phyloP scores from a whole-genome alignment of 164 flowering plant genomes.

The Amborella trichopoda region DNA sequence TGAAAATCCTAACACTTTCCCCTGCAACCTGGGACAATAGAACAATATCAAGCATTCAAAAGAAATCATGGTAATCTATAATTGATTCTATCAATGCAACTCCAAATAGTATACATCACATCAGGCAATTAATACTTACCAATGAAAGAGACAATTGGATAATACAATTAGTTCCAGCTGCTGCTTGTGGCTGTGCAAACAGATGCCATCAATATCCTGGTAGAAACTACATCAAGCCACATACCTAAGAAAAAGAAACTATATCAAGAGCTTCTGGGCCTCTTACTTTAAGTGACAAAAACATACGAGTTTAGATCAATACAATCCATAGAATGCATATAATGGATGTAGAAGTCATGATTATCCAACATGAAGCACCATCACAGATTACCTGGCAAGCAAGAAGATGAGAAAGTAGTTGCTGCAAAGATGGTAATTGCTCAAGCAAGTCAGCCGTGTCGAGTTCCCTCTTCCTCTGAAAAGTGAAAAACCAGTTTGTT shows the following conservation, averaged over 20 bases:
- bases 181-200: slow-evolving; percentile 85
- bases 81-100: background rate
- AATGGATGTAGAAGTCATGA: background rate
- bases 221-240: background rate
- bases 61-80: background rate
- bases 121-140: slow-evolving; percentile 31
- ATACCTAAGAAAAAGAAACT: too few relatives aligned
- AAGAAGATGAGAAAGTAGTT: slow-evolving; percentile 73
- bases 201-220: background rate
- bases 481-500: too few relatives aligned
- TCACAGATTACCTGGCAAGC: slow-evolving; percentile 83
- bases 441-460: slow-evolving; percentile 81
- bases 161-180: slow-evolving; percentile 64
- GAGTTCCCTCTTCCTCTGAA: slow-evolving; percentile 83
- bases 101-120: background rate
- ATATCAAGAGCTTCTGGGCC: too few relatives aligned
- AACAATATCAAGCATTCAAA: background rate
- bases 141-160: slow-evolving; percentile 82
- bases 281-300: background rate
- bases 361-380: background rate
- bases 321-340: background rate
- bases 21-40: slow-evolving; percentile 54
- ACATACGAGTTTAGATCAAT: background rate
- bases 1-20: slow-evolving; percentile 81
- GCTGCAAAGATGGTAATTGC: slow-evolving; percentile 91